phyloP scores from a whole-genome alignment of 2,329 filamentous ascomycete species.

The Beauveria sp. region DNA sequence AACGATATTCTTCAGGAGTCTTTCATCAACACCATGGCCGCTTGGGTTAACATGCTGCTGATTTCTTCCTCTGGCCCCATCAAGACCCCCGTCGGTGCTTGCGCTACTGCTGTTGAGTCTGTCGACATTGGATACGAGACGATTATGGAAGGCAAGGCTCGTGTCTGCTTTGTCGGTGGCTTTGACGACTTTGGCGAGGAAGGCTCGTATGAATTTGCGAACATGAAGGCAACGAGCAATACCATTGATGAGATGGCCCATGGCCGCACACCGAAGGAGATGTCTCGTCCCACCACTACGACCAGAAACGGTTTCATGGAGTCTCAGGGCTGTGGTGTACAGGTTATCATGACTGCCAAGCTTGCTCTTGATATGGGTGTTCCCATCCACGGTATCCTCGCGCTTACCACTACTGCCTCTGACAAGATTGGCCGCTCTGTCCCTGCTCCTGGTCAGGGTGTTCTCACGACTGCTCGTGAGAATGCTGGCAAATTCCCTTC shows the following conservation, averaged over 20 bases:
- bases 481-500: slow-evolving; percentile 87
- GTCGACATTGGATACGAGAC: slow-evolving; percentile 97
- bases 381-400: slow-evolving; percentile 91
- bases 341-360: slow-evolving; percentile 96
- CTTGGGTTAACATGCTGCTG: slow-evolving; percentile 99
- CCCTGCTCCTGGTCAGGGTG: slow-evolving; percentile 91
- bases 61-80: slow-evolving; percentile 95
- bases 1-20: slow-evolving; percentile 99
- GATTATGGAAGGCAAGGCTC: slow-evolving; percentile 96
- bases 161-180: slow-evolving; percentile 93
- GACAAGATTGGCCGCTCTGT: slow-evolving; percentile 99
- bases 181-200: slow-evolving; percentile 99
- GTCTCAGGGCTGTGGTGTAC: slow-evolving; percentile 95
- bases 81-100: slow-evolving; percentile 97
- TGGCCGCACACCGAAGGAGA: slow-evolving; percentile 89
- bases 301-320: slow-evolving; percentile 99
- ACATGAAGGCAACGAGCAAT: slow-evolving; percentile 99
- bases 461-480: slow-evolving; percentile 91
- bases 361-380: slow-evolving; percentile 97
- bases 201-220: slow-evolving; percentile 98
- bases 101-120: slow-evolving; percentile 94
- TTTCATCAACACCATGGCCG: slow-evolving; percentile 99
- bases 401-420: slow-evolving; percentile 88
- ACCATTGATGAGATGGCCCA: slow-evolving; percentile 94
- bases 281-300: slow-evolving; percentile 95